Evolutionary conservation across 2,329 filamentous ascomycete genomes (phyloP).

Genomic region (Pezicula radicicola): DNA sequence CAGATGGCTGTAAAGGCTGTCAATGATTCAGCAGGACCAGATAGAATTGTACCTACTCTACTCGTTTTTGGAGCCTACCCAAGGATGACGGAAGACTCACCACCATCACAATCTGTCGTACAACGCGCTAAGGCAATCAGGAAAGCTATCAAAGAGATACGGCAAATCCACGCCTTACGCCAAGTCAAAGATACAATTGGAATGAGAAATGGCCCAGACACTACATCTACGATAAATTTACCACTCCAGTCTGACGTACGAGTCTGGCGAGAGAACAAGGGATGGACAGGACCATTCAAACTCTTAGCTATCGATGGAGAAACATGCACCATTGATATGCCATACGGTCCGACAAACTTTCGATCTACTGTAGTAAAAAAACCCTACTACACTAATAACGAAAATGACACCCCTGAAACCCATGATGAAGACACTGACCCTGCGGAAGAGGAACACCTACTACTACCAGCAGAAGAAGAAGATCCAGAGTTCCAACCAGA

Average conservation of each 20-base stretch:
- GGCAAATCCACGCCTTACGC: background rate
- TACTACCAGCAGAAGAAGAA: too few relatives aligned
- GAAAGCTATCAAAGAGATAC: slow-evolving; percentile 5
- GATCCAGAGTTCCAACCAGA: too few relatives aligned
- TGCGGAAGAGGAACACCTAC: background rate
- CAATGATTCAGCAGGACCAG: slow-evolving; percentile 6
- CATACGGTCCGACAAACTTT: background rate
- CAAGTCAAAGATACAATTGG: slow-evolving; percentile 1
- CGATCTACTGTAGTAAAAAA: slow-evolving; percentile 4
- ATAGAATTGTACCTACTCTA: slow-evolving; percentile 5
- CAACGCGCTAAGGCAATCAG: background rate
- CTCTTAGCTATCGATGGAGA: background rate
- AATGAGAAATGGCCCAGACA: slow-evolving; percentile 1
- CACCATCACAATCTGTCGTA: background rate
- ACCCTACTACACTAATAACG: too few relatives aligned
- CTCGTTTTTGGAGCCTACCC: slow-evolving; percentile 10
- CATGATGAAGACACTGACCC: too few relatives aligned
- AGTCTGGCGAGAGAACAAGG: slow-evolving; percentile 3
- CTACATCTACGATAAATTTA: background rate
- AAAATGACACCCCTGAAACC: too few relatives aligned
- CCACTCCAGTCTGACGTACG: slow-evolving; percentile 2
- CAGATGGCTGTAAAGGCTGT: slow-evolving; percentile 12
- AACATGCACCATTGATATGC: slow-evolving; percentile 1
- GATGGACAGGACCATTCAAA: background rate
- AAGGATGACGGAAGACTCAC: background rate